These are phyloP conservation scores for Acidiella bohemica DNA, from an alignment of 495 filamentous ascomycete species.

Conservation along the genomic window DNA sequence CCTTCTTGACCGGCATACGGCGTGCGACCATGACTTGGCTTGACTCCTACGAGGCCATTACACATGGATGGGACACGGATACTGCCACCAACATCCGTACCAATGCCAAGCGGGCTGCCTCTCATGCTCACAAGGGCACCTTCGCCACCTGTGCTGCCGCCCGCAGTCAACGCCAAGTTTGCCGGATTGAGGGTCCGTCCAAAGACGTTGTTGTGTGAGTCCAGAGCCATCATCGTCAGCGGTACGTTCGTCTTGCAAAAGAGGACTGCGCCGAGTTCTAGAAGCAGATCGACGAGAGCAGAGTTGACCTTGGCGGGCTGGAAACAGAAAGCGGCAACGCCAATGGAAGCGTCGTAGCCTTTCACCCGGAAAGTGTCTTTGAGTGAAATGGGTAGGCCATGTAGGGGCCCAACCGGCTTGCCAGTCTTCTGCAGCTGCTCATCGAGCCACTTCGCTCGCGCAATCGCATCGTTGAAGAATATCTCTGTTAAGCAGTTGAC, in stretches of 20 bases:
- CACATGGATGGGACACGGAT: constrained; percentile 55
- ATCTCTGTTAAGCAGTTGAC: constrained; percentile 33
- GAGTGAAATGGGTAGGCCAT: constrained; percentile 30
- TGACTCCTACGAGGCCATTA: constrained; percentile 48
- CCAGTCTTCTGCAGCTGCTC: constrained; percentile 19
- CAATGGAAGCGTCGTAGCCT: constrained; percentile 27
- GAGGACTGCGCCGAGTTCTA: constrained; percentile 29
- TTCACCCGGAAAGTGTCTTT: constrained; percentile 31
- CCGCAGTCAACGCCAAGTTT: constrained; percentile 32
- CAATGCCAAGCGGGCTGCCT: constrained; percentile 28
- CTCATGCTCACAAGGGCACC: constrained; percentile 29
- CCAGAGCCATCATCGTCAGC: constrained; percentile 31
- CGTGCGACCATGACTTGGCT: constrained; percentile 41
- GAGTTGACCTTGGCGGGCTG: constrained; percentile 22
- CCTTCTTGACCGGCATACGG: constrained; percentile 38
- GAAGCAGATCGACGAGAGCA: constrained; percentile 26
- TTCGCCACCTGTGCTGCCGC: constrained; percentile 50
- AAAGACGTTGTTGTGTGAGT: constrained; percentile 33
- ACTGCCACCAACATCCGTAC: constrained; percentile 60
- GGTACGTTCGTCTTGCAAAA: constrained; percentile 35
- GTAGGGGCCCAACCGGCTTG: constrained; percentile 25
- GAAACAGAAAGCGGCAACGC: constrained; percentile 26
- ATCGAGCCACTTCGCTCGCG: constrained; percentile 26
- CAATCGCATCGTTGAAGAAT: constrained; percentile 25
- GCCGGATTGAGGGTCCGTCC: constrained; percentile 30